Base-by-base conservation (phyloP, 1,284 basidiomycete genomes). In the Ceratobasidium theobromae region DNA sequence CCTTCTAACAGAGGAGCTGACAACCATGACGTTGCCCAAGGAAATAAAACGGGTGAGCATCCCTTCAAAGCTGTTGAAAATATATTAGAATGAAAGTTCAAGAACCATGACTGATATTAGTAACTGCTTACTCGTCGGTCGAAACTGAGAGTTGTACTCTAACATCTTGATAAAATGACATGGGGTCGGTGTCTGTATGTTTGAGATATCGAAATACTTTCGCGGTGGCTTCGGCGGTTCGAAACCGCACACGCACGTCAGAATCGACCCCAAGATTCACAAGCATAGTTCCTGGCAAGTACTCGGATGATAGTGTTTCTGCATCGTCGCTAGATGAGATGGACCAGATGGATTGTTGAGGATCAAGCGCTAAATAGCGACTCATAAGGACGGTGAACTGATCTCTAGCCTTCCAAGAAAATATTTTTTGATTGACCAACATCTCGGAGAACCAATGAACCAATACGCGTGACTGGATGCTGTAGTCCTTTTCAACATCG, bases 161-260 rank as follows among this genome's bases (percentile, higher is more conserved):
- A 18, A 65, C 53, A 30, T 65, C 64, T n/a, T 65, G 64, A 25
- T 65, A 65, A 28, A 65, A 55, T 8, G 62, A 25, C 41, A 65
- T 45, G 16, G 53, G 62, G 21, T 65, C 53, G 27, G 62, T 53
- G 9, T 65, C 51, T 2, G 51, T 65, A 35, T 53, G 12, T 30
- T 53, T 65, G 43, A 54, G n/a, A 6, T 49, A 65, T 40, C 62
- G 72, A 71, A 91, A 87, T 21, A 93, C 75, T 3, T 79, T 78
- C 1, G 90, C 84, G 30, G 83, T 84, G 4, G 86, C 79, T 2
- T 82, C 77, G 1, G 90, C 87, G 0, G 84, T 84, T 23, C 91
- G 86, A 71, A 93, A 89, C 4, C 95, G 87, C 33, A 97, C 87
- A 25, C 94, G 85, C n/a, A 90, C 85, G 74, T 98, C 95, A 48